Evolutionary conservation across 306 rosid species (phyloP).

Genomic region (Dryas drummondii): DNA sequence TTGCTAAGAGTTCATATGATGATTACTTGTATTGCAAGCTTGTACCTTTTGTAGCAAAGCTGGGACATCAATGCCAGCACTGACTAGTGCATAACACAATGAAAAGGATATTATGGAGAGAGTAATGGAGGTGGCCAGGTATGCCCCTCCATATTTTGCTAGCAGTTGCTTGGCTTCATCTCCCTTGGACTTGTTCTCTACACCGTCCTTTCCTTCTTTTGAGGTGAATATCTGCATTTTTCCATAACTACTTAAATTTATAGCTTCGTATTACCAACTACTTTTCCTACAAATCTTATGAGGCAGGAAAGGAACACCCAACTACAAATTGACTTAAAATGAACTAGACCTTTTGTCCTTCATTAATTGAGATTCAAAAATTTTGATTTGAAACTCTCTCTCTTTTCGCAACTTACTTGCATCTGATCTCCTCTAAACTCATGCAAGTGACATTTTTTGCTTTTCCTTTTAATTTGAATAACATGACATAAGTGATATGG

Average conservation of each 20-base stretch:
- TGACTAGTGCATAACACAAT: conserved; percentile 67
- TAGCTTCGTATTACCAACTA: too few relatives aligned
- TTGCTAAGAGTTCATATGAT: neutral
- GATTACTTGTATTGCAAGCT: neutral
- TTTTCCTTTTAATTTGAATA: too few relatives aligned
- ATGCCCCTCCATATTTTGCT: conserved; percentile 93
- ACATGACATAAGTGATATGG: too few relatives aligned
- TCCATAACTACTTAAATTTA: neutral
- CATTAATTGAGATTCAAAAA: neutral
- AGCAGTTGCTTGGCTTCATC: conserved; percentile 86
- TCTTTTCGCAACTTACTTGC: too few relatives aligned
- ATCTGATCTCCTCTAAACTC: too few relatives aligned
- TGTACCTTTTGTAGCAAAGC: conserved; percentile 74
- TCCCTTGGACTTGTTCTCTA: conserved; percentile 65
- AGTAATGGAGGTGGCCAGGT: conserved; percentile 79
- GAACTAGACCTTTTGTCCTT: neutral
- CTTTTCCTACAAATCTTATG: too few relatives aligned
- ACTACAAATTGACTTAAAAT: neutral
- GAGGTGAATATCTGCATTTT: conserved; percentile 76
- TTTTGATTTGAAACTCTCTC: neutral
- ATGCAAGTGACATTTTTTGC: too few relatives aligned
- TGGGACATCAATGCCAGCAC: conserved; percentile 74
- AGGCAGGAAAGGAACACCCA: too few relatives aligned
- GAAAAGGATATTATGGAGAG: conserved; percentile 78
- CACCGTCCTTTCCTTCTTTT: conserved; percentile 50